Percentiles rank a stretch among this genome's conserved stretches.
phyloP scores from a whole-genome alignment of 352 stramenopile species.

The Phytophthora macrochlamydospora region DNA sequence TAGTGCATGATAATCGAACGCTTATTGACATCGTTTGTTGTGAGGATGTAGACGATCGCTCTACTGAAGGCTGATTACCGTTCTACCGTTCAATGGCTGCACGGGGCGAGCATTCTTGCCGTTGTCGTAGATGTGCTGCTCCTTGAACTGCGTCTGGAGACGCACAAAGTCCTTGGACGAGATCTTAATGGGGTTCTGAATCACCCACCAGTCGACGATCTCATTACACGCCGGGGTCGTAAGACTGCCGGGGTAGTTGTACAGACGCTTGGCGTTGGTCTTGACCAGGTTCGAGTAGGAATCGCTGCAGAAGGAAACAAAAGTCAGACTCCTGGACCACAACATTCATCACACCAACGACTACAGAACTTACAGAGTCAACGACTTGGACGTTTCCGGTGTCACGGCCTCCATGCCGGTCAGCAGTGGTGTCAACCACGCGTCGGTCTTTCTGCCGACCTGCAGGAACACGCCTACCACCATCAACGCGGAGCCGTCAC shows the following conservation, averaged over 20 bases:
- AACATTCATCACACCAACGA: too few species aligned
- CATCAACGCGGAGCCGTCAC: constrained; percentile 20
- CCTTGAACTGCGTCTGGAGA: constrained; percentile 15
- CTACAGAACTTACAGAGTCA: too few species aligned
- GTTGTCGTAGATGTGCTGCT: constrained; percentile 20
- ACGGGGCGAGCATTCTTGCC: constrained; percentile 33
- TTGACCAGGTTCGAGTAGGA: too few species aligned
- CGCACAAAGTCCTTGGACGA: constrained; percentile 22
- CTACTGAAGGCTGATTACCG: not conserved
- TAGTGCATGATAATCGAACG: too few species aligned
- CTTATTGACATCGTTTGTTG: too few species aligned
- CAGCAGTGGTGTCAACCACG: constrained; percentile 22
- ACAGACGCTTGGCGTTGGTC: too few species aligned
- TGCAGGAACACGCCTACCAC: constrained; percentile 30
- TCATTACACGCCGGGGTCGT: constrained; percentile 46
- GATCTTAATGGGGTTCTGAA: constrained; percentile 40
- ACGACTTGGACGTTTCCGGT: too few species aligned
- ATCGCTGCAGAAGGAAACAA: too few species aligned
- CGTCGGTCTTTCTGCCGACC: constrained; percentile 2
- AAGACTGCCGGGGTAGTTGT: too few species aligned
- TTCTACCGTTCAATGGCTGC: constrained; percentile 30
- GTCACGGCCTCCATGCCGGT: constrained; percentile 4
- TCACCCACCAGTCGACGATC: constrained; percentile 55
- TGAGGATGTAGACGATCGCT: too few species aligned
- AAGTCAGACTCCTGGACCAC: too few species aligned